Evolutionary conservation across 164 flowering plant species (phyloP).

Genomic region (Saururus chinensis): DNA sequence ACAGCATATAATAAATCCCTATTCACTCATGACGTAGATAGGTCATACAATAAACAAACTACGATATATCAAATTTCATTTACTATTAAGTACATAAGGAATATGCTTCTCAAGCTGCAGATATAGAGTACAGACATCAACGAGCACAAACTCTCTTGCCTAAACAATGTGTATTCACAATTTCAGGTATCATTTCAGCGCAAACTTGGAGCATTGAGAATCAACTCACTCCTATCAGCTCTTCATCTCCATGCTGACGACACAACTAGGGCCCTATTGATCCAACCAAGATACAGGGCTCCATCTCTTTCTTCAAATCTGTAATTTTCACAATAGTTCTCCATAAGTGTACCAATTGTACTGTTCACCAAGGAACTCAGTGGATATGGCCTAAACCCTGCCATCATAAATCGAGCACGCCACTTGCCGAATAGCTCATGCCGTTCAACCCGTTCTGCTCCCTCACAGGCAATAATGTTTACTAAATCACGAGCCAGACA

Average conservation of each 20-base stretch:
- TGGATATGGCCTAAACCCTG: slow-evolving; percentile 62
- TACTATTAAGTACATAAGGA: too few relatives aligned
- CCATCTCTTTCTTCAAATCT: slow-evolving; percentile 59
- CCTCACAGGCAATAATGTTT: slow-evolving; percentile 73
- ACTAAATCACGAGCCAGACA: slow-evolving; percentile 71
- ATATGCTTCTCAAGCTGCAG: too few relatives aligned
- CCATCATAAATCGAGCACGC: slow-evolving; percentile 51
- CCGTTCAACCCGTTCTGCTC: slow-evolving; percentile 63
- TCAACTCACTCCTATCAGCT: background rate
- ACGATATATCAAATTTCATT: too few relatives aligned
- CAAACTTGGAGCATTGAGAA: too few relatives aligned
- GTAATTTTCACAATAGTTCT: slow-evolving; percentile 38
- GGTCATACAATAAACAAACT: too few relatives aligned
- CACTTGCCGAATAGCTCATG: slow-evolving; percentile 66
- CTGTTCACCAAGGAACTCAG: slow-evolving; percentile 48
- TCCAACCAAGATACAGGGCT: slow-evolving; percentile 68
- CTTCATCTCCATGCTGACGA: slow-evolving; percentile 59
- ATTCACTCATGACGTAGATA: too few relatives aligned
- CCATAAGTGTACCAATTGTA: slow-evolving; percentile 40
- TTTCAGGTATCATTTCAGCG: too few relatives aligned
- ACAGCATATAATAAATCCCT: too few relatives aligned
- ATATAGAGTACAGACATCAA: too few relatives aligned
- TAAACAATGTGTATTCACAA: too few relatives aligned
- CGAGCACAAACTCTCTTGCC: too few relatives aligned
- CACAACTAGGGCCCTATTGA: slow-evolving; percentile 35